Base-by-base conservation (phyloP, 2,329 filamentous ascomycete genomes). In the Fusarium sp. region DNA sequence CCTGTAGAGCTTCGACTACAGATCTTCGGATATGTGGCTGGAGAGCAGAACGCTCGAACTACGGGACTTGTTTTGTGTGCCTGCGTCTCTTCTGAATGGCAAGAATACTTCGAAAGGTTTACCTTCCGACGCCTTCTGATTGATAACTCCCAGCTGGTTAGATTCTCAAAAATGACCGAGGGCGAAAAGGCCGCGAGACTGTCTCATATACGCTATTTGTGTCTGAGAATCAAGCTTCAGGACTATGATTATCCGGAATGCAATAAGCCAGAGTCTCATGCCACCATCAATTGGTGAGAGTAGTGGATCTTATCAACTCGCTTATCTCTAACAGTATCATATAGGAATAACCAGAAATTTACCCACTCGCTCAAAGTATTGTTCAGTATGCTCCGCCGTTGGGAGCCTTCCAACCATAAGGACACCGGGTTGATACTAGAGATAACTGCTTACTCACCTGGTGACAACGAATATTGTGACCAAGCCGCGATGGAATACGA, bases 401-500 rank as follows among this genome's bases (percentile, higher is more conserved):
- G 50, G 50, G 1, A 54, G 0, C 35, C 50, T 0, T 17, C 8
- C 0, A 8, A 2, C 2, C 6, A 17, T 22, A 10, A 3, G 0
- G 50, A 26, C 13, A 38, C n/a, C 2, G 50, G 50, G 5, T 26
- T 54, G 2, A 54, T 54, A 22, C 18, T 54, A 2, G 50, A 54
- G 50, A 54, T 54, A 10, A 54, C 24, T 0, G 50, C 50, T 2
- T 54, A 54, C 50, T 38, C 35, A 17, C 32, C 32, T 9, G 32
- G 50, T n/a, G n/a, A n/a, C n/a, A n/a, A n/a, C n/a, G n/a, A n/a
- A n/a, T n/a, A n/a, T n/a, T n/a, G n/a, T n/a, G n/a, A n/a, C n/a
- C n/a, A n/a, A n/a, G n/a, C n/a, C n/a, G n/a, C n/a, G n/a, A n/a
- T n/a, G n/a, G n/a, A n/a, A n/a, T n/a, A n/a, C n/a, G n/a, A n/a